Conservation (phyloP, 2,329 filamentous ascomycete species). For the Aspergillus viridinutans region DNA sequence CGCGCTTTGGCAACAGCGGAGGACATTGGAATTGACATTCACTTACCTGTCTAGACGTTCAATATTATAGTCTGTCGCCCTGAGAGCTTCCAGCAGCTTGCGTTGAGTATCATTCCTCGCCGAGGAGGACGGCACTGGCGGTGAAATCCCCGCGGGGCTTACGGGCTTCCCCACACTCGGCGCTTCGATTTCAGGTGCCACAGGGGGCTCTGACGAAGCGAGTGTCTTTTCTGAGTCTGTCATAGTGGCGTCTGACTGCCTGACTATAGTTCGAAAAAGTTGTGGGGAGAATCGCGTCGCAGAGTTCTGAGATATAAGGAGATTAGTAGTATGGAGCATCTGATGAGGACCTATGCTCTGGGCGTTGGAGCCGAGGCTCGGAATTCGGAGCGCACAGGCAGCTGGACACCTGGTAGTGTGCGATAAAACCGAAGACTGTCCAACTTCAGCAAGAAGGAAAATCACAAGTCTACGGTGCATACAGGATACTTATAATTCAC, state of each 20-base stretch:
- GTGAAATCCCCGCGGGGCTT: slow-evolving; percentile 11
- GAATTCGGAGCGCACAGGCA: slow-evolving; percentile 10
- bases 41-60: slow-evolving; percentile 29
- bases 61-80: slow-evolving; percentile 25
- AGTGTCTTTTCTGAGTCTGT: slow-evolving; percentile 15
- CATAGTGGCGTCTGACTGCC: slow-evolving; percentile 12
- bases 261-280: neutral
- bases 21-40: neutral
- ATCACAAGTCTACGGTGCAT: neutral
- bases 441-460: neutral
- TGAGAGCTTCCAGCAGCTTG: slow-evolving; percentile 24
- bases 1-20: neutral
- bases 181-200: slow-evolving; percentile 14
- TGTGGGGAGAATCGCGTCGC: neutral
- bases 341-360: neutral
- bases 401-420: neutral
- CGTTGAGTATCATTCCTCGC: slow-evolving; percentile 10
- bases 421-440: neutral
- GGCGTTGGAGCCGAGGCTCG: slow-evolving; percentile 25
- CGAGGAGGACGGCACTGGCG: slow-evolving; percentile 3
- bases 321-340: neutral
- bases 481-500: neutral
- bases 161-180: slow-evolving; percentile 22
- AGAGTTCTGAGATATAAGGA: neutral
- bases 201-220: slow-evolving; percentile 8